Base-by-base conservation (phyloP, 2,329 filamentous ascomycete species). In the Cladophialophora yegresii region DNA sequence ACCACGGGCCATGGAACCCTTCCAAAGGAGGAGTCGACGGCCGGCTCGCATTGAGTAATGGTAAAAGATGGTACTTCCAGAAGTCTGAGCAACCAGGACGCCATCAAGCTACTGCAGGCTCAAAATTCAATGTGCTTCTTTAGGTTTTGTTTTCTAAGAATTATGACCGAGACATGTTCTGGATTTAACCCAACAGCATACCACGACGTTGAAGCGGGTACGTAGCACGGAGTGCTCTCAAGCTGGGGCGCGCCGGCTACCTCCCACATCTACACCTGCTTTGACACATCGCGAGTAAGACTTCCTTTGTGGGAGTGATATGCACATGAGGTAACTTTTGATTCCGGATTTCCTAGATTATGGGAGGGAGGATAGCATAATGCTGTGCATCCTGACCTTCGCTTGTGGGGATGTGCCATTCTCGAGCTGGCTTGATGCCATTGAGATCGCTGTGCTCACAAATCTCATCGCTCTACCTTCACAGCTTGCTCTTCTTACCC, bases 401-500 rank as follows among this genome's bases (percentile, higher is more conserved):
- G 7, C 36, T 43, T 43, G 36, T 43, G 36, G 36, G 13, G 8
- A 16, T 6, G 13, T 1, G 4, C 16, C 36, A 1, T 43, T n/a
- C 36, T 43, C 16, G 36, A 43, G 36, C 36, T 7, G 36, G n/a
- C 5, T n/a, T n/a, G n/a, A n/a, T 16, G 16, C 36, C 13, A n/a
- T 43, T 16, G 16, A 43, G 16, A 16, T 6, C 5, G n/a, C 13
- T 16, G 36, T 43, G 7, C 3, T 50, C 23, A 26, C 22, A 50
- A 22, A 23, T 13, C 22, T 26, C 12, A 12, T 40, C 26, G 26
- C 8, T 33, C 33, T n/a, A 6, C 12, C n/a, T 50, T 63, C 57
- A 65, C 16, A 66, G 54, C 36, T 58, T 66, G 43, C 47, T 36
- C n/a, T 51, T 58, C 28, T 59, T 56, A 23, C 77, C 78, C 3